A percentile compares a stretch with the other conserved stretches of the same genome.
phyloP scores from a whole-genome alignment of 2,329 filamentous ascomycete genomes.

The Rhexocercosporidium sp. region DNA sequence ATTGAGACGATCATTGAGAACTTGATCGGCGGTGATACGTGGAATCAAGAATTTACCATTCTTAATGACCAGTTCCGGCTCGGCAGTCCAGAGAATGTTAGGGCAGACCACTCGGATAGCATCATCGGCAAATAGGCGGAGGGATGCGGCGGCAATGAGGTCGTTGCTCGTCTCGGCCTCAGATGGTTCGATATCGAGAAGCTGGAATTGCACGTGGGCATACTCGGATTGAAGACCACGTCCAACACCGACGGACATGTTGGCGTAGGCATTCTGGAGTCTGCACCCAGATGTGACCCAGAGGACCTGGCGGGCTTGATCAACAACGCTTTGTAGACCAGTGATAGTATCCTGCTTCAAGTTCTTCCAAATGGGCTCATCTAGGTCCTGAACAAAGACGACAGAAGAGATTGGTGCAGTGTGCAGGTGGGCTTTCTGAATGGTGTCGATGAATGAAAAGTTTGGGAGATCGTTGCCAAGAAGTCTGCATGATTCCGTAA shows the following conservation, averaged over 20 bases:
- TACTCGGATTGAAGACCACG: constrained; percentile 23
- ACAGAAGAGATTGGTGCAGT: constrained; percentile 9
- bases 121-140: constrained; percentile 20
- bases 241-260: constrained; percentile 23
- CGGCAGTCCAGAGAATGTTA: constrained; percentile 21
- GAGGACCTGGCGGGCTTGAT: constrained; percentile 19
- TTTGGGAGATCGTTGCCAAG: constrained; percentile 11
- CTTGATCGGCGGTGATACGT: constrained; percentile 16
- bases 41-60: constrained; percentile 21
- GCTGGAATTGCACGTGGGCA: constrained; percentile 19
- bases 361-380: constrained; percentile 20
- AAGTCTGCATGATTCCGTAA: constrained; percentile 8
- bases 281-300: constrained; percentile 20
- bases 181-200: constrained; percentile 18
- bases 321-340: constrained; percentile 14
- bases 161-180: constrained; percentile 20
- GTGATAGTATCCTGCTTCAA: constrained; percentile 18
- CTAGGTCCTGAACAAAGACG: constrained; percentile 19
- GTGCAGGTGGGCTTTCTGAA: constrained; percentile 12
- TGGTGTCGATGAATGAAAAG: constrained; percentile 13
- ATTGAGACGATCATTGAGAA: constrained; percentile 19
- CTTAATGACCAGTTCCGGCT: constrained; percentile 20
- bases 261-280: constrained; percentile 19
- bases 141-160: constrained; percentile 18
- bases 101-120: constrained; percentile 15